Evolutionary conservation across 495 filamentous ascomycete genomes (phyloP), one percentile per base, ranked within the genome.

Genomic region (Aspergillus coremiiformis): DNA sequence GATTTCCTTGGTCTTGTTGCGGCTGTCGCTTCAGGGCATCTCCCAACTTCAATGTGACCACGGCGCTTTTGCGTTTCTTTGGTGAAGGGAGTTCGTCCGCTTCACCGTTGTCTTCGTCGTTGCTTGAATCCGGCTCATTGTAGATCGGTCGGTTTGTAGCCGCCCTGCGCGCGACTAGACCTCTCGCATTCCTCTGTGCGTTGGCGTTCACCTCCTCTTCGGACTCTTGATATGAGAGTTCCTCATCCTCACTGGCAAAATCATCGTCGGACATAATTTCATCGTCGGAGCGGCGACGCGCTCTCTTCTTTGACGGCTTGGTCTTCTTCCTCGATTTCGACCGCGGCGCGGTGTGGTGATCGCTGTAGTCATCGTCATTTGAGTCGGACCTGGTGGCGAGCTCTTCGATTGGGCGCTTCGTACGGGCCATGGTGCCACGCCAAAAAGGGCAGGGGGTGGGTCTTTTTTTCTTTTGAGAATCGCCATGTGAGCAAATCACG

Each of bases 301-400:
- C 66, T 35, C 71, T 69, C 53, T 81, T 81, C 45, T 70, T 70
- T 5, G 76, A 65, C 45, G 72, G 70, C 50, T 70, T 75, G 39
- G 64, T 49, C 51, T 66, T 71, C 61, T 69, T 73, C 44, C 67
- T 75, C 14, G 67, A 59, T 10, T 72, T 70, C n/a, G 66, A 62
- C 57, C 67, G 72, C 19, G 71, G 63, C 11, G 54, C 60, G 21
- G 70, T 48, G 15, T 59, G 59, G 44, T 67, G 73, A 47, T 64
- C 80, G 66, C 60, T 74, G 66, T 87, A 95, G 63, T 89, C 88
- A 39, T 85, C 83, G 56, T 95, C 90, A 39, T 89, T 82, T 0
- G 89, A 81, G 59, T 95, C 90, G 39, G 89, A 93, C 62, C 87
- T 86, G 70, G 83, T 90, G 20, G 84, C 88, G 57, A 92, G 79